Evolutionary conservation across 1,284 basidiomycete species (phyloP), one percentile per base, ranked within the genome.

Genomic region (Irpex rosettiformis): DNA sequence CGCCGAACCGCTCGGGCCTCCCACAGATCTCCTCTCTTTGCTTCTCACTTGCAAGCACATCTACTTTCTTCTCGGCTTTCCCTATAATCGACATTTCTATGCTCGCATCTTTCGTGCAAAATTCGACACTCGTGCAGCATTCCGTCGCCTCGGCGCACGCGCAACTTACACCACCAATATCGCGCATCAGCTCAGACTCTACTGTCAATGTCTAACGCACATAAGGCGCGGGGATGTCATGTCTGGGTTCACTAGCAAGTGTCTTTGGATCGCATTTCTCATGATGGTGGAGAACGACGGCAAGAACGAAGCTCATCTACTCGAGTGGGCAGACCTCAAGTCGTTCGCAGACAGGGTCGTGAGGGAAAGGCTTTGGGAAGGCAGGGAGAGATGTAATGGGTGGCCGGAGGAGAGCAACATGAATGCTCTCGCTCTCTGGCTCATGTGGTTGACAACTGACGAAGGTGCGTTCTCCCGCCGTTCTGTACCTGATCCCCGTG

Each of bases 261-360:
- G 86, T 47, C 72, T 90, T 8, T 84, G 82, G 76, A 75, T 74
- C 0, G 76, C 81, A 0, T 86, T 84, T 62, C 66, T 89, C 55
- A 84, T 93, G 80, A 69, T 89, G 65, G 72, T 84, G 5, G 91
- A 93, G 67, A 88, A 90, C 75, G 86, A 93, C 69, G 89, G 88
- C 29, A 83, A 81, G 71, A 93, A 93, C 68, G 72, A 79, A 25
- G 70, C 67, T 2, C 88, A 88, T 68, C 78, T 70, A 30, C 55
- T 93, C 53, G 74, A 80, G 55, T 74, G 73, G 51, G 84, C 79
- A 0, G 77, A 79, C 6, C 71, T 84, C 4, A 73, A 77, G 40
- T 61, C 62, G 8, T 81, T 83, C 57, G 74, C 82, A n/a, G 75
- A 80, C 55, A 40, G 61, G 0, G 82, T 78, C 61, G 70, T 86